A percentile compares a stretch with the other conserved stretches of the same genome.
Evolutionary conservation across 176 grass and related monocot species (phyloP).

Genomic region (Phoenix dactylifera): DNA sequence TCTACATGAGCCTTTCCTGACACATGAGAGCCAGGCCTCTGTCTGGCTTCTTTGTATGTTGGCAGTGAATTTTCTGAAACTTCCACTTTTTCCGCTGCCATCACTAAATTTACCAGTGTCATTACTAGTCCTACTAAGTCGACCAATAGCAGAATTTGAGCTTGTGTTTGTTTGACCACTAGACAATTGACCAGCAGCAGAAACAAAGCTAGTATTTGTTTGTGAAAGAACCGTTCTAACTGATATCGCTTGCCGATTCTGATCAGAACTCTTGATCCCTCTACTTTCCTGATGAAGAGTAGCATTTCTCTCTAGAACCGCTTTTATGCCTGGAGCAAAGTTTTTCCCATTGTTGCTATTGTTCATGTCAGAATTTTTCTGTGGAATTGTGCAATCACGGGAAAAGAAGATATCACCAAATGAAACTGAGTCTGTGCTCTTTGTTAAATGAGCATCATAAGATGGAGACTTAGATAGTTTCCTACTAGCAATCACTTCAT

Average conservation of each 20-base stretch:
- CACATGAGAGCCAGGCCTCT: slow-evolving; percentile 60
- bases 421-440: slow-evolving; percentile 50
- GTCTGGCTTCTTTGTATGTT: slow-evolving; percentile 45
- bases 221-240: slow-evolving; percentile 22
- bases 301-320: slow-evolving; percentile 10
- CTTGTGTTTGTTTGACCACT: slow-evolving; percentile 27
- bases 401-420: slow-evolving; percentile 71
- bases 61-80: slow-evolving; percentile 49
- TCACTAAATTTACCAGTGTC: slow-evolving; percentile 45
- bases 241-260: slow-evolving; percentile 30
- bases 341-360: slow-evolving; percentile 18
- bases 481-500: slow-evolving; percentile 27
- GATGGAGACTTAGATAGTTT: slow-evolving; percentile 28
- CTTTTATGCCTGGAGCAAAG: slow-evolving; percentile 17
- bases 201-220: slow-evolving; percentile 36
- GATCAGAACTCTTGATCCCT: slow-evolving; percentile 21
- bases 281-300: slow-evolving; percentile 20
- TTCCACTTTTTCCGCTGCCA: slow-evolving; percentile 44
- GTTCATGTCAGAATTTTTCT: slow-evolving; percentile 26
- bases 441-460: slow-evolving; percentile 46
- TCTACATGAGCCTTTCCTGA: slow-evolving; percentile 35
- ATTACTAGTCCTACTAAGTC: slow-evolving; percentile 11
- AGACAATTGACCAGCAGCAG: slow-evolving; percentile 25
- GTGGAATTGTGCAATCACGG: slow-evolving; percentile 36
- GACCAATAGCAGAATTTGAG: slow-evolving; percentile 6